phyloP scores from a whole-genome alignment of 306 rosid species.

The Begonia peltatifolia region DNA sequence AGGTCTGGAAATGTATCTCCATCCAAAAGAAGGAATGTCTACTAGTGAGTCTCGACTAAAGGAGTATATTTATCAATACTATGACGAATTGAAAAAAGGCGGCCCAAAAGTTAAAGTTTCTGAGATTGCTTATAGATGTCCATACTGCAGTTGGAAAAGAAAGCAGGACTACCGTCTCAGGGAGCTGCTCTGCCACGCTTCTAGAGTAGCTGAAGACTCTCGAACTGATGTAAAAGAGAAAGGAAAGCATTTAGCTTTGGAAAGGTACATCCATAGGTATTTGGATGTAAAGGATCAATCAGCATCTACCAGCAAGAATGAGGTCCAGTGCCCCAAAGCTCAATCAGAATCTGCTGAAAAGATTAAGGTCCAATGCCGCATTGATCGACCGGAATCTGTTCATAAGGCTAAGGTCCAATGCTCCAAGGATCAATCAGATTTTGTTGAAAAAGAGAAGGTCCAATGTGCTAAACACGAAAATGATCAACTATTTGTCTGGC shows the following conservation, averaged over 20 bases:
- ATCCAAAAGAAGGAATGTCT: conserved; percentile 6
- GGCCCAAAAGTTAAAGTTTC: conserved; percentile 16
- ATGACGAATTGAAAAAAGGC: conserved; percentile 29
- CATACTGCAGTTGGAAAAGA: conserved; percentile 35
- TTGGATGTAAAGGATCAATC: conserved; percentile 7
- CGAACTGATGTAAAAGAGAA: conserved; percentile 18
- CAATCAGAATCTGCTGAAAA: conserved; percentile 5
- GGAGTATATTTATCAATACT: conserved; percentile 20
- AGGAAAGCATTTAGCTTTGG: conserved; percentile 48
- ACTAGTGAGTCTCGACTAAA: conserved; percentile 21
- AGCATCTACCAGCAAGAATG: neutral
- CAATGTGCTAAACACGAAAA: neutral
- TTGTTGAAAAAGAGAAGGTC: conserved; percentile 4
- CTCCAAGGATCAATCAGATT: conserved; percentile 1
- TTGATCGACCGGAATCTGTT: neutral
- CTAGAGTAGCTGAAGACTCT: conserved; percentile 12
- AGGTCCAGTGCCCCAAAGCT: neutral
- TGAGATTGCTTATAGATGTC: conserved; percentile 39
- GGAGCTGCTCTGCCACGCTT: conserved; percentile 50
- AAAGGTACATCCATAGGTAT: conserved; percentile 29
- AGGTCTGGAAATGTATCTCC: conserved; percentile 25
- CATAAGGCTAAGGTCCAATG: neutral
- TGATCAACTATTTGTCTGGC: conserved; percentile 44
- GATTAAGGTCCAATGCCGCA: neutral
- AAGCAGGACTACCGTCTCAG: conserved; percentile 16